A percentile compares a stretch with the other conserved stretches of the same genome.
Conservation (phyloP, 257 asterid genomes). For the Galeopsis tetrahit region DNA sequence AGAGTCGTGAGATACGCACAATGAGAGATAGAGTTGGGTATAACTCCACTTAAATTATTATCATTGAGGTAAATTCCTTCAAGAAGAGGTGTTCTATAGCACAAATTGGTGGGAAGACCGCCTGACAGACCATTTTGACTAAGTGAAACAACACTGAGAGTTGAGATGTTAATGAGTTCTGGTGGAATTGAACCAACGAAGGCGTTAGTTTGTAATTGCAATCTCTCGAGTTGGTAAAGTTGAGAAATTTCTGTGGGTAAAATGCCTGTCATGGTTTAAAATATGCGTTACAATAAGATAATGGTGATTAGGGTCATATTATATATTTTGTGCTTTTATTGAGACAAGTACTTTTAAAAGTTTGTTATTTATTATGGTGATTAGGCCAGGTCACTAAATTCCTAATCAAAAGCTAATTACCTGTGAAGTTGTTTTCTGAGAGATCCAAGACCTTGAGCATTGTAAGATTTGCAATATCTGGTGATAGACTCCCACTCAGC, state of each 20-base stretch:
- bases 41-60: background rate
- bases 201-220: background rate
- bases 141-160: slow-evolving; percentile 3
- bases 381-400: no score
- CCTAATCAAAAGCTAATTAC: background rate
- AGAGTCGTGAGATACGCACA: background rate
- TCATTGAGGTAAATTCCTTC: background rate
- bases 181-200: slow-evolving; percentile 39
- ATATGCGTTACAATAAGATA: no score
- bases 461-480: slow-evolving; percentile 30
- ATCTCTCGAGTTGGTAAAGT: slow-evolving; percentile 17
- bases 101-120: background rate
- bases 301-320: no score
- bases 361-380: no score
- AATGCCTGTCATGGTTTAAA: slow-evolving; percentile 31
- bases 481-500: slow-evolving; percentile 22
- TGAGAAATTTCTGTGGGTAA: slow-evolving; percentile 40
- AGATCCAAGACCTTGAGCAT: background rate
- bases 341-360: no score
- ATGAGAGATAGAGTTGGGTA: background rate
- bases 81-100: background rate
- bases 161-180: slow-evolving; percentile 40
- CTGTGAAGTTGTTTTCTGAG: background rate
- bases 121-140: background rate
- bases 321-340: no score